A percentile compares a stretch with the other conserved stretches of the same genome.
These are phyloP conservation scores for Planoprotostelium fungivorum DNA, from an alignment of 78 protist species.

Conservation along the genomic window DNA sequence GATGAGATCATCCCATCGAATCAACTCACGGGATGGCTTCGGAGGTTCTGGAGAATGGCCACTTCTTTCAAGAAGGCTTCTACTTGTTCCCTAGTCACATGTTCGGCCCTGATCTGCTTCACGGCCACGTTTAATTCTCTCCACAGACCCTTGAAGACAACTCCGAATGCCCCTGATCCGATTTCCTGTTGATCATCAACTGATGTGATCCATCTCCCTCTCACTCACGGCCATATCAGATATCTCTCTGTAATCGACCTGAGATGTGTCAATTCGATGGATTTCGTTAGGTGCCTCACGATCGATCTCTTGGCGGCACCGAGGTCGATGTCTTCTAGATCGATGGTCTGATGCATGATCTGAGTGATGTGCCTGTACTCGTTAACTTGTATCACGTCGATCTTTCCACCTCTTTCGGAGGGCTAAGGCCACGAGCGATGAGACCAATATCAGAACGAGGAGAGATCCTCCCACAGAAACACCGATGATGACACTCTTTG, in stretches of 20 bases:
- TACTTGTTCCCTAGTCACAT: not conserved
- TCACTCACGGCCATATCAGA: not conserved
- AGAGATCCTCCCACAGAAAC: not conserved
- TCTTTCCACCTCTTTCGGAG: not conserved
- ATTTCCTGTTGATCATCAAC: not conserved
- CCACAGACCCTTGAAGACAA: not conserved
- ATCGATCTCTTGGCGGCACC: not conserved
- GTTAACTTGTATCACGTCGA: not conserved
- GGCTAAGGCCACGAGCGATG: not conserved
- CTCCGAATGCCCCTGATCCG: not conserved
- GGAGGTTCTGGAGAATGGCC: not conserved
- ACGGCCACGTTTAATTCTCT: not conserved
- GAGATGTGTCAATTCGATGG: not conserved
- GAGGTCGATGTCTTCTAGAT: not conserved
- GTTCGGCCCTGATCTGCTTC: not conserved
- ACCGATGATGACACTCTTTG: too few species aligned
- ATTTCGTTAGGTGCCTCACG: not conserved
- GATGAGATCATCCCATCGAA: too few species aligned
- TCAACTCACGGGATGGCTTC: not conserved
- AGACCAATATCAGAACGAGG: not conserved
- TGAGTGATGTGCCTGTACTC: not conserved
- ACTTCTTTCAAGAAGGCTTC: not conserved
- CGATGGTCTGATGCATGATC: not conserved
- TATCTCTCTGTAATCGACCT: not conserved
- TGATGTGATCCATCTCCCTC: too few species aligned